phyloP scores from a whole-genome alignment of 345 rosid genomes.

The Hibiscus trionum region DNA sequence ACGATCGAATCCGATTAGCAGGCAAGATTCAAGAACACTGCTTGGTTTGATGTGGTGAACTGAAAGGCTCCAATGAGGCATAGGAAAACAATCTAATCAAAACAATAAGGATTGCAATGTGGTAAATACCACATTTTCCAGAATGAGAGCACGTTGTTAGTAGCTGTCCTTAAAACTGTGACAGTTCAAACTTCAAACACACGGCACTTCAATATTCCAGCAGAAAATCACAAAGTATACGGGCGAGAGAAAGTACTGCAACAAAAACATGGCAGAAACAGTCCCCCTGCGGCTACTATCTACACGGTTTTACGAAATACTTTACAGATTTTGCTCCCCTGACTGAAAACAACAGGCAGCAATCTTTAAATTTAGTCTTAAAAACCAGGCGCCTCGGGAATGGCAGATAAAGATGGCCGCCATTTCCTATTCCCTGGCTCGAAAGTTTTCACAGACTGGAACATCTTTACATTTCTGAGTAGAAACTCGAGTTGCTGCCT shows the following conservation, averaged over 20 bases:
- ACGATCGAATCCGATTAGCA: background rate
- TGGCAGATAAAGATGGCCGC: background rate
- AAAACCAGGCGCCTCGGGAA: background rate
- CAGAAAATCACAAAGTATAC: background rate
- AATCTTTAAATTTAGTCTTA: background rate
- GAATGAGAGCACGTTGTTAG: background rate
- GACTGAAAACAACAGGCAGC: background rate
- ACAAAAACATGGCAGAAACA: background rate
- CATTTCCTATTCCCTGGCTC: background rate
- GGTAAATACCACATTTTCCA: background rate
- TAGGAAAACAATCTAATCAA: background rate
- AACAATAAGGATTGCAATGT: no score
- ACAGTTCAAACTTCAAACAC: background rate
- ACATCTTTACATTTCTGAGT: background rate
- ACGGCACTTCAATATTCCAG: background rate
- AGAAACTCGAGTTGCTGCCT: constrained; percentile 9
- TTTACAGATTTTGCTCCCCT: background rate
- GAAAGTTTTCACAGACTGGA: no score
- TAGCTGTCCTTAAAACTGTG: background rate
- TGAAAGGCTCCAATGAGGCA: background rate
- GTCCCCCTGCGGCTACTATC: background rate
- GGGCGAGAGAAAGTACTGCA: constrained; percentile 1
- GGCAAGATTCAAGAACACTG: background rate
- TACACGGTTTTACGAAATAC: background rate
- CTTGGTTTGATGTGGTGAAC: background rate